Conservation (phyloP, 148 eudicot genomes). For the Nepenthes mirabilis region DNA sequence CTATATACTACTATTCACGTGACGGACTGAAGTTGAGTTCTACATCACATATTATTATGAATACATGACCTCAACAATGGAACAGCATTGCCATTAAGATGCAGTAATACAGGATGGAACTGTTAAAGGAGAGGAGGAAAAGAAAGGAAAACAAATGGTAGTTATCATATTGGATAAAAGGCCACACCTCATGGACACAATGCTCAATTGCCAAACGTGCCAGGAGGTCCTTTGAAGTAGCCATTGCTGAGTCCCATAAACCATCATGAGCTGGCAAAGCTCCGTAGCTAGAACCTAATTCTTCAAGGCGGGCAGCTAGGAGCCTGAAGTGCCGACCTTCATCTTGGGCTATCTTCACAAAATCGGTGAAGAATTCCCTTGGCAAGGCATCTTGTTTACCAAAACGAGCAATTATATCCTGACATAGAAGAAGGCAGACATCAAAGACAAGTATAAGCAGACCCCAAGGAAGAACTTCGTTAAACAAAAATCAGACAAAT, state of each 20-base stretch:
- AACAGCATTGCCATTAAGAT: too few relatives aligned
- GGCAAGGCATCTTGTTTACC: constrained; percentile 87
- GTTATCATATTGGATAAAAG: not conserved
- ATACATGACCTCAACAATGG: too few relatives aligned
- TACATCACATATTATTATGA: too few relatives aligned
- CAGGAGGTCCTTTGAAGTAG: constrained; percentile 69
- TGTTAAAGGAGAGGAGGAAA: not conserved
- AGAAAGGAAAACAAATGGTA: not conserved
- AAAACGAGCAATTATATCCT: constrained; percentile 98
- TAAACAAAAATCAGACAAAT: too few relatives aligned
- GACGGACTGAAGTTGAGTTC: too few relatives aligned
- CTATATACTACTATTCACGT: too few relatives aligned
- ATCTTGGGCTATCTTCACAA: constrained; percentile 95
- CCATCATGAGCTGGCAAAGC: constrained; percentile 97
- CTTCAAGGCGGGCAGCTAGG: constrained; percentile 71
- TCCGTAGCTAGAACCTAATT: constrained; percentile 83
- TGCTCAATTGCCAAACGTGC: constrained; percentile 92
- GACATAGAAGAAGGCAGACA: not conserved
- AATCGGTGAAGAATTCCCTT: constrained; percentile 80
- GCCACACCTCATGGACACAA: constrained; percentile 85
- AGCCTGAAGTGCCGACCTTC: constrained; percentile 89
- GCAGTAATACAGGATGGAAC: not conserved
- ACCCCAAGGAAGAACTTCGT: too few relatives aligned
- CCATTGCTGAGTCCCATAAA: constrained; percentile 87
- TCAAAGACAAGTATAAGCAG: not conserved